Base-by-base conservation (phyloP, 768 basidiomycete genomes). In the Xerocomellus chrysenteron region DNA sequence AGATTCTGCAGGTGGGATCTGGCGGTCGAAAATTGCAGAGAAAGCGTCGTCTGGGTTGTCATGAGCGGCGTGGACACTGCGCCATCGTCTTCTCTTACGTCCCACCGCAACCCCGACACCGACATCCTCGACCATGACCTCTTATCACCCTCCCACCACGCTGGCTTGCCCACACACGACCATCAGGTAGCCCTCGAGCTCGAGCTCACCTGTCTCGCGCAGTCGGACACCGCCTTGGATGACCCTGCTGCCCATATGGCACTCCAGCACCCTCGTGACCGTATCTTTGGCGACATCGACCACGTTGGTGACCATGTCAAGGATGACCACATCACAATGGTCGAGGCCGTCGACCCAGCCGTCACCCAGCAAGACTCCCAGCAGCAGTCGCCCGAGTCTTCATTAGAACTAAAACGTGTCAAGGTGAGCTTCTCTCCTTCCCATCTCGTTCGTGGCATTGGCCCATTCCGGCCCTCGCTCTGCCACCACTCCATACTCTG, bases 381-480 rank as follows among this genome's bases (percentile, higher is more conserved):
- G 64, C 85, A 85, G 44, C 87, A 82, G 78, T 70, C 81, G 58
- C 74, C 81, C 7, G 88, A 89, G 55, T 75, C 78, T 50, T 85
- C 87, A 64, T 82, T 86, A 66, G 89, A 90, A 63, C 75, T 89
- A 68, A 91, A 91, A 78, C 90, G 90, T 82, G 89, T 92, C 75
- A 92, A 89, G 81, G 87, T 86, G 69, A 64, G 83, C 65, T 60
- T 61, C 68, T 65, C 48, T 52, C 55, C 47, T 60, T 59, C 56
- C 47, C 50, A 55, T 63, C 46, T 49, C 55, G 43, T 61, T 56
- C 61, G 47, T 63, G 46, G 46, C 52, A 48, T 35, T 26, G 55
- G 44, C 53, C 59, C 40, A 47, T 65, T 52, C 57, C 57, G 47
- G 59, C 55, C 48, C 41, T 50, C 53, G 54, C 62, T 64, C 53